A percentile compares a stretch with the other conserved stretches of the same genome.
These are phyloP conservation scores for Pseudogymnoascus destructans DNA, from an alignment of 2,329 filamentous ascomycete species.

Conservation along the genomic window DNA sequence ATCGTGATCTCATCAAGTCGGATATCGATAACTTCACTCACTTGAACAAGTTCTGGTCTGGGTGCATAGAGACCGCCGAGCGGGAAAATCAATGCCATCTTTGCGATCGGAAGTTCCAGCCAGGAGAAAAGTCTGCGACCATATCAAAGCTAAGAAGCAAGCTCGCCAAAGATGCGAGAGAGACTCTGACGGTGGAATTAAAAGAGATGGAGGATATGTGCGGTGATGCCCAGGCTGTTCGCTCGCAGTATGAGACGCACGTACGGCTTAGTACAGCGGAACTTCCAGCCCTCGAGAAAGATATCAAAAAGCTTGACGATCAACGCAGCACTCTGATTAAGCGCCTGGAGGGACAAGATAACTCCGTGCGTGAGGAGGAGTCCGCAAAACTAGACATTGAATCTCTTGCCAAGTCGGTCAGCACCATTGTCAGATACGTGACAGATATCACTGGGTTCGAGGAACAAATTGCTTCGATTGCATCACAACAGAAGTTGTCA, in stretches of 20 bases:
- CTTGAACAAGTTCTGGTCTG: conserved; percentile 57
- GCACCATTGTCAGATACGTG: conserved; percentile 58
- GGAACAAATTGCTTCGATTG: conserved; percentile 60
- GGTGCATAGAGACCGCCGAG: conserved; percentile 52
- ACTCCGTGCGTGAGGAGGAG: conserved; percentile 48
- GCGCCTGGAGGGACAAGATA: conserved; percentile 55
- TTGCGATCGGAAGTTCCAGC: conserved; percentile 58
- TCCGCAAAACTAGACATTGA: conserved; percentile 61
- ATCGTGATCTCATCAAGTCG: conserved; percentile 40
- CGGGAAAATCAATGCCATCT: conserved; percentile 62
- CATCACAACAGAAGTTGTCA: conserved; percentile 59
- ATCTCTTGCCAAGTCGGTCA: conserved; percentile 60
- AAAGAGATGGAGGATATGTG: conserved; percentile 38
- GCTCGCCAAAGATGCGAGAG: conserved; percentile 47
- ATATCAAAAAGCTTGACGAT: conserved; percentile 47
- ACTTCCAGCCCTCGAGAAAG: conserved; percentile 53
- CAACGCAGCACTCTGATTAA: conserved; percentile 48
- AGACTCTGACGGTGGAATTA: conserved; percentile 49
- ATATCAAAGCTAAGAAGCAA: conserved; percentile 52
- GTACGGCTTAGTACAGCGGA: conserved; percentile 53
- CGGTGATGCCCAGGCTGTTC: conserved; percentile 46
- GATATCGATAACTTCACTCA: conserved; percentile 58
- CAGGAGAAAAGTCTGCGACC: conserved; percentile 49
- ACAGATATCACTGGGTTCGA: conserved; percentile 61
- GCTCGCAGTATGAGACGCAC: conserved; percentile 61